Evolutionary conservation across 306 rosid species (phyloP), one percentile per base, ranked within the genome.

Genomic region (Corylus heterophylla): DNA sequence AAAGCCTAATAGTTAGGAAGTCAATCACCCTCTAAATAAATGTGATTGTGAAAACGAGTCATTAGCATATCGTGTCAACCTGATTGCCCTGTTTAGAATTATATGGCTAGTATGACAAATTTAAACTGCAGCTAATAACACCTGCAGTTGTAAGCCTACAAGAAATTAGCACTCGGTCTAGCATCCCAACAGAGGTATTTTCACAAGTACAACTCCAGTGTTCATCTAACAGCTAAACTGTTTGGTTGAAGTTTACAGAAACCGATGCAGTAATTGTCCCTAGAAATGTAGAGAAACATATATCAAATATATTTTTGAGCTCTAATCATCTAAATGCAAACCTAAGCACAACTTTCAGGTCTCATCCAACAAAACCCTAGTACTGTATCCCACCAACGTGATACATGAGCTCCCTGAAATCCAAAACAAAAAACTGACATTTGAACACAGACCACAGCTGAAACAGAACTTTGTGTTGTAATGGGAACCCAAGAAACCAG

Each of bases 41-140:
- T 54, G n/a, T 48, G 73, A 49, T 10, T 18, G 75, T 16, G 14
- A 31, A 44, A 22, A 52, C 51, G 72, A 2, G 31, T 62, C 50
- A 77, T 63, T 49, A 35, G 68, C 39, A 82, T 64, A 67, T 67
- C 14, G 9, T 67, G 9, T 37, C 48, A 67, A 67, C 49, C 71
- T 0, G 49, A 16, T 18, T 17, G 12, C 70, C 13, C 31, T 22
- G 2, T 7, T 14, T 64, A 31, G n/a, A 64, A 35, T 16, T 63
- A 35, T 35, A 31, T 12, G 22, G 69, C 48, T 14, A 35, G 20
- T 2, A 35, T 3, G 70, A 64, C 16, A 64, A 2, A 35, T 17
- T 14, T 64, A 64, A 31, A 14, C 22, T 3, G 1, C 48, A 0
- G 70, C 1, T 12, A 29, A 31, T 31, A 62, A 62, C 44, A 29